These are phyloP conservation scores for Glarea lozoyensis DNA, from an alignment of 495 filamentous ascomycete genomes.

Conservation along the genomic window DNA sequence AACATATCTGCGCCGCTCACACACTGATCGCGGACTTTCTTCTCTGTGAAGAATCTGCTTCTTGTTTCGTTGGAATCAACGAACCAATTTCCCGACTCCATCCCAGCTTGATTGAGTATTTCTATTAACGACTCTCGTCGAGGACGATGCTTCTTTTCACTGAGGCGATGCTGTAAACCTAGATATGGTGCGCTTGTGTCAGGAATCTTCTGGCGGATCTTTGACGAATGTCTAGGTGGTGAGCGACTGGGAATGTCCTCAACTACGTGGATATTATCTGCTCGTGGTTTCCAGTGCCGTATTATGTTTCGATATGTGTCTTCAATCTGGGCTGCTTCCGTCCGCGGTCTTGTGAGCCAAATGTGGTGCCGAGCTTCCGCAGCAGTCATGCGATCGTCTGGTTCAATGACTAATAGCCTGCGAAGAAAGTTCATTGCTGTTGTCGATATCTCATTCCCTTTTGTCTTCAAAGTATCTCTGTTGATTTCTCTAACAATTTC, in stretches of 20 bases:
- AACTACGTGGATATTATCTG: constrained; percentile 3
- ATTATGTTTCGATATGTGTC: constrained; percentile 37
- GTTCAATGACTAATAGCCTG: constrained; percentile 42
- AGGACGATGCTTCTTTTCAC: constrained; percentile 3
- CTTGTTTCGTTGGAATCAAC: no score
- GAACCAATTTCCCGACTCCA: no score
- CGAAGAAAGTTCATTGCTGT: constrained; percentile 45
- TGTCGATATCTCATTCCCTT: constrained; percentile 29
- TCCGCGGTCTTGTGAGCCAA: constrained; percentile 46
- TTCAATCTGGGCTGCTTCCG: constrained; percentile 32
- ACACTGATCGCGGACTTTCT: no score
- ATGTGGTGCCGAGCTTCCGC: constrained; percentile 44
- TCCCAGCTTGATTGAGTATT: constrained; percentile 7
- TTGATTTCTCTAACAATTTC: constrained; percentile 18
- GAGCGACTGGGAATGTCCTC: constrained; percentile 4
- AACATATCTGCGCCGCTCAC: no score
- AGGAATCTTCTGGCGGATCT: constrained; percentile 12
- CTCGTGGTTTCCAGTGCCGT: constrained; percentile 33
- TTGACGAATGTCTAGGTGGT: constrained; percentile 4
- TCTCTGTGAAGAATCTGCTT: no score
- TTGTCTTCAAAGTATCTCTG: constrained; percentile 9
- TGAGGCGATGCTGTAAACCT: constrained; percentile 12
- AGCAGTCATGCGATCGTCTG: constrained; percentile 40
- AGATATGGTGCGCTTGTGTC: constrained; percentile 19
- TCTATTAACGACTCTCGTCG: constrained; percentile 9